Conservation (phyloP, 257 asterid genomes). For the Gynochthodes officinalis region DNA sequence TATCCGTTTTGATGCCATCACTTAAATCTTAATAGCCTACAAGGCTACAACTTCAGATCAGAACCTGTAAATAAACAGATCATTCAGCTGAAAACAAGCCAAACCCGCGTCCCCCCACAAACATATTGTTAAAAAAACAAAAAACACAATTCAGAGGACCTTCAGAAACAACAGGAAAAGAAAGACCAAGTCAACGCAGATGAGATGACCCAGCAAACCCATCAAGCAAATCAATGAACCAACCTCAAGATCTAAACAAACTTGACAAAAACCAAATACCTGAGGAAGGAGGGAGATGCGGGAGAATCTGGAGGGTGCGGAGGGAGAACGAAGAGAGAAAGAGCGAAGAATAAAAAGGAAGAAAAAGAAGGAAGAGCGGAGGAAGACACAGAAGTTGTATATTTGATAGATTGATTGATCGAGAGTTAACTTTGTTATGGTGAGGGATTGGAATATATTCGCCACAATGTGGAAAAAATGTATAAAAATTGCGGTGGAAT, state of each 20-base stretch:
- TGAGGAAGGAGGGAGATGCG: neutral
- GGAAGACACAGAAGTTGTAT: neutral
- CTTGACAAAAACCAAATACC: neutral
- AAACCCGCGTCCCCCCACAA: no score
- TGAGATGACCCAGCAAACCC: neutral
- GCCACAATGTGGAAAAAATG: no score
- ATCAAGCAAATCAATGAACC: neutral
- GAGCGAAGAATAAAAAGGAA: no score
- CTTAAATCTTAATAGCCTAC: neutral
- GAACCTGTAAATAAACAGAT: slow-evolving; percentile 13
- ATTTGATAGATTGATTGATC: neutral
- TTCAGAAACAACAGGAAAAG: neutral
- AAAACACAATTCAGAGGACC: neutral
- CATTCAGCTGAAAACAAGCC: slow-evolving; percentile 15
- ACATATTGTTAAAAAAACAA: neutral
- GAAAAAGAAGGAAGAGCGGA: neutral
- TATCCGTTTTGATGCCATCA: slow-evolving; percentile 44
- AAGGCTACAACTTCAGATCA: slow-evolving; percentile 22
- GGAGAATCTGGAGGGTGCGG: neutral
- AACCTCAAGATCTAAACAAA: slow-evolving; percentile 25
- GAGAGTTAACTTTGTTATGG: neutral
- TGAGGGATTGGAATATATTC: no score
- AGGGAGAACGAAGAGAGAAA: slow-evolving; percentile 5
- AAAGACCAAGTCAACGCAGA: slow-evolving; percentile 4
- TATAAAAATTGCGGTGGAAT: no score